Evolutionary conservation across 2,329 filamentous ascomycete genomes (phyloP).

Genomic region (Cryphonectria radicalis): DNA sequence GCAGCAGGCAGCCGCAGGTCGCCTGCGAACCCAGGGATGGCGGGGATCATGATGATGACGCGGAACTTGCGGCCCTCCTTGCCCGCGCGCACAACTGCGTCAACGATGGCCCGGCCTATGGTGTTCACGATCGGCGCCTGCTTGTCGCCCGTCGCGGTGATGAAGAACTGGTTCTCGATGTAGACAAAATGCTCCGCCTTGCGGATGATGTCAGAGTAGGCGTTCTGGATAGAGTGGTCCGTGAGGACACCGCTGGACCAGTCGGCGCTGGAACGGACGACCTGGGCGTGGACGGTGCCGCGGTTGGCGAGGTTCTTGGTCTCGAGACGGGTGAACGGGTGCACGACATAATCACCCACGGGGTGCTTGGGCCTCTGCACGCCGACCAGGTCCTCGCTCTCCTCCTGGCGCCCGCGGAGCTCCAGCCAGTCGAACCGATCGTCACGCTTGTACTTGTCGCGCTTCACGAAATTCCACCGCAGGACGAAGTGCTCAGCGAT

Average conservation of each 20-base stretch:
- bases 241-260: slow-evolving; percentile 91
- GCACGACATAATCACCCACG: slow-evolving; percentile 83
- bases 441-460: slow-evolving; percentile 96
- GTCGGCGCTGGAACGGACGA: slow-evolving; percentile 88
- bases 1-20: slow-evolving; percentile 85
- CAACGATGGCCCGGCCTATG: slow-evolving; percentile 86
- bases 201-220: slow-evolving; percentile 81
- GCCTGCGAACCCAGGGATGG: slow-evolving; percentile 91
- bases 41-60: slow-evolving; percentile 87
- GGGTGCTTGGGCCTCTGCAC: slow-evolving; percentile 90
- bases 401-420: slow-evolving; percentile 73
- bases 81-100: slow-evolving; percentile 80
- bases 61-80: slow-evolving; percentile 87
- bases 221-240: slow-evolving; percentile 86
- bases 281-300: slow-evolving; percentile 79
- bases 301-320: slow-evolving; percentile 66
- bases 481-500: slow-evolving; percentile 95
- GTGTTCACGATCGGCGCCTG: slow-evolving; percentile 86
- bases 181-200: slow-evolving; percentile 93
- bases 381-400: slow-evolving; percentile 83
- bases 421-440: slow-evolving; percentile 82
- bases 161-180: slow-evolving; percentile 99
- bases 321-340: slow-evolving; percentile 73
- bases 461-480: slow-evolving; percentile 95
- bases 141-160: slow-evolving; percentile 88